Conservation (phyloP, 2,329 filamentous ascomycete genomes). For the Pyrenophora tritici-repentis region DNA sequence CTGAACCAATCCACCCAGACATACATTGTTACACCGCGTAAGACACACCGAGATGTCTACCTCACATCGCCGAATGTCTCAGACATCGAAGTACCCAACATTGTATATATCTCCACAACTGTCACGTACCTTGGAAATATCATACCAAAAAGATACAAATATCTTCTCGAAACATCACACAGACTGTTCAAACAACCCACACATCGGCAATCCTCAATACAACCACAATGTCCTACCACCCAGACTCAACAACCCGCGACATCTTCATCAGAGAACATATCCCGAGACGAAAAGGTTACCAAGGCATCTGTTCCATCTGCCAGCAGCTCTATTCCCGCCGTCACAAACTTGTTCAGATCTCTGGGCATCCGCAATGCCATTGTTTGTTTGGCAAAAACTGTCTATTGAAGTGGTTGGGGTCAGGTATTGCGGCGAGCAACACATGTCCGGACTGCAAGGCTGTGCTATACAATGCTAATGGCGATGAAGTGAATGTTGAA, state of each 20-base stretch:
- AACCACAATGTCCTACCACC: conserved; percentile 2
- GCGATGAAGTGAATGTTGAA: background rate
- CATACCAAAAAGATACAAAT: too few species aligned
- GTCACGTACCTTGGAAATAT: too few species aligned
- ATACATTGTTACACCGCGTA: too few species aligned
- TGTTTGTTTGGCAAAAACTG: conserved; percentile 1
- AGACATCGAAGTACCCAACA: too few species aligned
- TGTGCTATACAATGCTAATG: background rate
- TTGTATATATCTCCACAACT: too few species aligned
- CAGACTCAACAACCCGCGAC: background rate
- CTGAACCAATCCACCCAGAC: too few species aligned
- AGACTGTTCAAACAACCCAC: too few species aligned
- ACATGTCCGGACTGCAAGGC: conserved; percentile 3
- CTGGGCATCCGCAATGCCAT: conserved; percentile 3
- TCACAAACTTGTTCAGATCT: background rate
- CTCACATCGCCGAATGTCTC: too few species aligned
- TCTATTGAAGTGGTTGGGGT: background rate
- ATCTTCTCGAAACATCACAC: too few species aligned
- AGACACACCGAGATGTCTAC: too few species aligned
- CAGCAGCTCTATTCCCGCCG: background rate
- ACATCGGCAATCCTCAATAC: too few species aligned
- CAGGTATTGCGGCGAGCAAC: background rate
- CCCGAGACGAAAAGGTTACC: too few species aligned
- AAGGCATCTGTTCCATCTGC: background rate
- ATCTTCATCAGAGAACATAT: background rate